Conservation (phyloP, 345 rosid genomes). For the Eucalyptus dawsonii region DNA sequence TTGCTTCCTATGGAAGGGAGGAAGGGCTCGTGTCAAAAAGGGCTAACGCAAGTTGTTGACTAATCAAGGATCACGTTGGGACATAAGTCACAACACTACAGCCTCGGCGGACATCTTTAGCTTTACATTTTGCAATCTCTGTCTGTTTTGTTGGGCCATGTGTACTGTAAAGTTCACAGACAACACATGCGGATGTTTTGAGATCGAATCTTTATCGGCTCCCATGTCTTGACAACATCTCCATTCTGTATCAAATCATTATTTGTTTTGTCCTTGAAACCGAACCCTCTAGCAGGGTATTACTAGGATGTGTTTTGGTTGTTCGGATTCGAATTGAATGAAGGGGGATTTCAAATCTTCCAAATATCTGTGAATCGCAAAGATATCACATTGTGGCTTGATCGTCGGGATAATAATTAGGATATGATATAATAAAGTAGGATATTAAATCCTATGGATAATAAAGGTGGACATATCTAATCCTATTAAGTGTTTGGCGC, state of each 20-base stretch:
- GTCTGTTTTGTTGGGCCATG: neutral
- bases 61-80: neutral
- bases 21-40: neutral
- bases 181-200: neutral
- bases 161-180: neutral
- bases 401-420: too few species aligned
- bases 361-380: fast-evolving
- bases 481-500: too few species aligned
- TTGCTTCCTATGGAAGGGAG: neutral
- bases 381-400: too few species aligned
- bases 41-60: neutral
- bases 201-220: neutral
- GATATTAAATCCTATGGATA: too few species aligned
- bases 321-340: neutral
- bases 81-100: neutral
- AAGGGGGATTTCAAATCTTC: neutral
- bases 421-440: too few species aligned
- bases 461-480: too few species aligned
- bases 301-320: neutral
- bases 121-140: neutral
- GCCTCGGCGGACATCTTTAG: neutral
- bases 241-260: too few species aligned
- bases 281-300: neutral
- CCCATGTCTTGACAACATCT: too few species aligned
- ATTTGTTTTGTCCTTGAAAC: neutral